Evolutionary conservation across 306 rosid genomes (phyloP).

Genomic region (Trifolium subterraneum): DNA sequence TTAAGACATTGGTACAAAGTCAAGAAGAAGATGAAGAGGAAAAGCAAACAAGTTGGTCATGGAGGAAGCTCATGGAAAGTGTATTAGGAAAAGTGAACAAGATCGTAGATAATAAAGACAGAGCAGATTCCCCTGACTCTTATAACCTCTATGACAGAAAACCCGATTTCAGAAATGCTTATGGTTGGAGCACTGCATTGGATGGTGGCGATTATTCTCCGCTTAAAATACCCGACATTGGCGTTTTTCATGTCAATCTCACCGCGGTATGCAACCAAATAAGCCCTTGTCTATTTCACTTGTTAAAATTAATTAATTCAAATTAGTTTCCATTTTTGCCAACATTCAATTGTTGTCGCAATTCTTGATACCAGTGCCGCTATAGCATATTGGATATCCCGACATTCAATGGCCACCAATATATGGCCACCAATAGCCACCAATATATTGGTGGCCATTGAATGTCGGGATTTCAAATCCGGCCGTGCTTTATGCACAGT

Average conservation of each 20-base stretch:
- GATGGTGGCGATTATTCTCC: conserved; percentile 58
- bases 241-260: conserved; percentile 74
- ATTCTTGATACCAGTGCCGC: too few species aligned
- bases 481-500: too few species aligned
- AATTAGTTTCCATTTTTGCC: too few species aligned
- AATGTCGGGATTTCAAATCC: too few species aligned
- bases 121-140: conserved; percentile 60
- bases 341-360: too few species aligned
- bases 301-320: background rate
- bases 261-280: conserved; percentile 59
- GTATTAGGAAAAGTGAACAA: conserved; percentile 39
- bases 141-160: conserved; percentile 59
- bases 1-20: conserved; percentile 53
- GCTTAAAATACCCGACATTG: conserved; percentile 54
- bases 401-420: too few species aligned
- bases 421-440: too few species aligned
- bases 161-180: conserved; percentile 65
- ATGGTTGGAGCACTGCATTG: conserved; percentile 78
- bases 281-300: background rate
- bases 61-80: conserved; percentile 63
- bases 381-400: too few species aligned
- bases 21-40: conserved; percentile 40
- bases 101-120: conserved; percentile 37
- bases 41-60: conserved; percentile 54
- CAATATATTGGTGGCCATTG: too few species aligned